Evolutionary conservation across 2,329 filamentous ascomycete species (phyloP), one percentile per base, ranked within the genome.

Genomic region (Verticillium nonalfalfae): DNA sequence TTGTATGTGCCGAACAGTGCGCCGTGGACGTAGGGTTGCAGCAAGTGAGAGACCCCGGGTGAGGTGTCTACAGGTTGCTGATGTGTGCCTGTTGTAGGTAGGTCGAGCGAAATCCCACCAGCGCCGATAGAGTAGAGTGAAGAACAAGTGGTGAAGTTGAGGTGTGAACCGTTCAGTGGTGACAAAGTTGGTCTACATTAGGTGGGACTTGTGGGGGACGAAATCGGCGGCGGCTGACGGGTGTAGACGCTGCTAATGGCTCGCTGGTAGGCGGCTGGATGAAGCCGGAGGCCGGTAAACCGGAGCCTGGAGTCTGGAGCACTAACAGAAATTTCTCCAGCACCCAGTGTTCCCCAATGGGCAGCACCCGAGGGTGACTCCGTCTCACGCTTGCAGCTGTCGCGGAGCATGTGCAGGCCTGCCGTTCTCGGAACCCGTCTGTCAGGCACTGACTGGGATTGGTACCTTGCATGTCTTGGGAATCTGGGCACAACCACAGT

Each of bases 241-340:
- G 39, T 15, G 14, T 15, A 40, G 18, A 10, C 5, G 45, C n/a
- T 52, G 45, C 45, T 52, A 52, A 52, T 52, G 18, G 45, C 45
- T 52, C n/a, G 45, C 45, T 52, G 45, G 45, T 11, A 52, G 45
- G 45, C 45, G 45, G 18, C 10, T 52, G 45, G 45, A 52, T 21
- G 45, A 52, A 52, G 45, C 45, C 45, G 45, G 45, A 52, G 15
- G 45, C 45, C 45, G 45, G 45, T 26, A 52, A 18, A 52, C 45
- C 45, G 45, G 45, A 52, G n/a, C 21, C 18, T 52, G 45, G 45
- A 11, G 45, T 52, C 18, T 52, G n/a, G 45, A 52, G 45, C 45
- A 52, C 45, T 52, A 52, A 52, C 21, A 52, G 52, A 58, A 58
- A 58, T 50, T 58, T 58, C 57, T 58, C 57, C 57, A 58, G 57